A percentile compares a stretch with the other conserved stretches of the same genome.
These are phyloP conservation scores for Sclerotinia glacialis DNA, from an alignment of 2,329 filamentous ascomycete species.

Conservation along the genomic window DNA sequence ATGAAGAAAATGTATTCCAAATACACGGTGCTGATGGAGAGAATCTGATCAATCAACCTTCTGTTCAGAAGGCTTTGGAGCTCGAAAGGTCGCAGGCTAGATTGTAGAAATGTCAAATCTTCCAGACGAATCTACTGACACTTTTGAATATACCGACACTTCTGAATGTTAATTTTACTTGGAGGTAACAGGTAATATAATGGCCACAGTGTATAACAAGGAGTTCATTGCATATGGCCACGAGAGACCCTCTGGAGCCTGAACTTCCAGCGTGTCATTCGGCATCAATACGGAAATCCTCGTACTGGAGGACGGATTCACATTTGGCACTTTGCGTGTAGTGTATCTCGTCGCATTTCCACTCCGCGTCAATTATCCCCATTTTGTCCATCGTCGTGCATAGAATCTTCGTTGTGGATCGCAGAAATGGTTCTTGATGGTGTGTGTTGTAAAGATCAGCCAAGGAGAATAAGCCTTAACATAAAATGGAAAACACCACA, in stretches of 20 bases:
- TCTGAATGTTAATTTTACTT: too few relatives aligned
- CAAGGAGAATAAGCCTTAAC: background rate
- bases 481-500: background rate
- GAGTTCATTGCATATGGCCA: background rate
- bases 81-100: background rate
- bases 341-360: background rate
- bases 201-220: background rate
- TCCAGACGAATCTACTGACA: background rate
- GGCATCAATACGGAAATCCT: background rate
- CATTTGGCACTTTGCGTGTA: background rate
- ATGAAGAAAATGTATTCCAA: conserved; percentile 32
- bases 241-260: background rate
- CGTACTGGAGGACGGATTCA: background rate
- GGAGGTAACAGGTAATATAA: background rate
- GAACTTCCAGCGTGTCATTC: background rate
- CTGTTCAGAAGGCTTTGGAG: background rate
- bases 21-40: conserved; percentile 27
- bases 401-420: background rate
- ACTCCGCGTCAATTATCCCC: background rate
- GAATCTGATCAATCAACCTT: conserved; percentile 19
- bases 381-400: background rate
- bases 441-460: background rate
- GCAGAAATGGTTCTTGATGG: background rate
- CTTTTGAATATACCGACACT: background rate
- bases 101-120: background rate